Evolutionary conservation across 208 protist species (phyloP), one percentile per base, ranked within the genome.

Genomic region (Novymonas esmeraldas): DNA sequence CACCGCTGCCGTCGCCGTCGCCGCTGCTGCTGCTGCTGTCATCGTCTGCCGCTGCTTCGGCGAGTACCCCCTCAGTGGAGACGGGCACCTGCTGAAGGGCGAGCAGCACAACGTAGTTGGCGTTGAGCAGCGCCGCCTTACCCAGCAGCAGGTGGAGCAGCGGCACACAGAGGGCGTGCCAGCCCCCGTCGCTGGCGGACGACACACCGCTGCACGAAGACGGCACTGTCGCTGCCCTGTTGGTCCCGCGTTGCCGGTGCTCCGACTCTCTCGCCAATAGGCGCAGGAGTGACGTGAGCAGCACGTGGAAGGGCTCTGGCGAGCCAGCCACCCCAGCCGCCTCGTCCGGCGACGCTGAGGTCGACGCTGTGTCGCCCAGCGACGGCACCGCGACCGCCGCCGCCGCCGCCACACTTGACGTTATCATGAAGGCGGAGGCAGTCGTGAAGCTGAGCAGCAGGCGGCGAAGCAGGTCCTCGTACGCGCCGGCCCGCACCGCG

Each of bases 91-190:
- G 62, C 60, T 65, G 70, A 13, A 76, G 70, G 22, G 54, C 38
- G 44, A 76, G 49, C 62, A 76, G 34, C 16, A 76, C 48, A 0
- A 76, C 6, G 34, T 70, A 76, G 56, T 76, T 76, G n/a, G 62
- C 61, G 14, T 57, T 29, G n/a, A 22, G 48, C 26, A 76, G 63
- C 9, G 70, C 70, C 7, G 64, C 63, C 26, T 65, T 64, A 39
- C 70, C 39, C 22, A 76, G 62, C 31, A 76, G 48, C 46, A 76
- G 58, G 48, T 76, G 70, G 29, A 76, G 55, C 18, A 76, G 38
- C 0, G 70, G 70, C 9, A 70, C 54, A 41, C 70, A 76, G 14
- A 76, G 56, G 18, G 62, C 60, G 62, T 34, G 48, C 70, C 70
- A 76, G 7, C 61, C 70, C 22, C 50, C 70, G 34, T 22, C 34